Conservation (phyloP, 495 filamentous ascomycete genomes). For the Lepraria neglecta region DNA sequence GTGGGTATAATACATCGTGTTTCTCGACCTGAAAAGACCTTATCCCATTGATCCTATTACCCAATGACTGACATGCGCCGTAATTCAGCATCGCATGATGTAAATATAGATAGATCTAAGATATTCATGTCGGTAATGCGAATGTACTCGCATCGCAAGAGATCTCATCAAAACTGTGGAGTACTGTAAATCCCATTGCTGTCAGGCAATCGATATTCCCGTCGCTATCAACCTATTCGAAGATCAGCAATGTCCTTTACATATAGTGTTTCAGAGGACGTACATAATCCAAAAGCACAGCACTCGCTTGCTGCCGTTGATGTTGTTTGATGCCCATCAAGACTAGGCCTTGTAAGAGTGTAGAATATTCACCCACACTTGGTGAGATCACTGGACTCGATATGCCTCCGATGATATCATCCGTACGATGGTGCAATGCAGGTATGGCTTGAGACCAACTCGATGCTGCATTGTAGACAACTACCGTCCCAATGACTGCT, state of each 20-base stretch:
- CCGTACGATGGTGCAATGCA: conserved; percentile 46
- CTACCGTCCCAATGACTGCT: conserved; percentile 69
- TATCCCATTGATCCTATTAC: neutral
- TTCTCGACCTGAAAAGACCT: neutral
- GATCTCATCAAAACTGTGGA: conserved; percentile 75
- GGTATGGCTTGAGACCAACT: conserved; percentile 64
- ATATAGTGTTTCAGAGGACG: conserved; percentile 29
- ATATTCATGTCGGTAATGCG: conserved; percentile 40
- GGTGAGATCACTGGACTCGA: conserved; percentile 73
- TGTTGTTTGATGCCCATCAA: conserved; percentile 76
- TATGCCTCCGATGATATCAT: conserved; percentile 60
- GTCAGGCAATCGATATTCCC: conserved; percentile 63
- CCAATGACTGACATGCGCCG: neutral
- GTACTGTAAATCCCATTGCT: conserved; percentile 68
- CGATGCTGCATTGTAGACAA: conserved; percentile 68
- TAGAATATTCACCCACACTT: conserved; percentile 60
- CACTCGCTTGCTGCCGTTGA: conserved; percentile 64
- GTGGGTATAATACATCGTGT: neutral
- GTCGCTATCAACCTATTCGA: conserved; percentile 58
- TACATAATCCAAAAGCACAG: conserved; percentile 71
- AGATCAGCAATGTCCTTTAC: conserved; percentile 28
- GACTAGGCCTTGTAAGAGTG: conserved; percentile 71
- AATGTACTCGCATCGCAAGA: conserved; percentile 67
- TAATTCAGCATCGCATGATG: neutral
- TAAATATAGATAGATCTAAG: neutral